Evolutionary conservation across 176 grass and related monocot genomes (phyloP).

Genomic region (Bolboschoenus planiculmis): DNA sequence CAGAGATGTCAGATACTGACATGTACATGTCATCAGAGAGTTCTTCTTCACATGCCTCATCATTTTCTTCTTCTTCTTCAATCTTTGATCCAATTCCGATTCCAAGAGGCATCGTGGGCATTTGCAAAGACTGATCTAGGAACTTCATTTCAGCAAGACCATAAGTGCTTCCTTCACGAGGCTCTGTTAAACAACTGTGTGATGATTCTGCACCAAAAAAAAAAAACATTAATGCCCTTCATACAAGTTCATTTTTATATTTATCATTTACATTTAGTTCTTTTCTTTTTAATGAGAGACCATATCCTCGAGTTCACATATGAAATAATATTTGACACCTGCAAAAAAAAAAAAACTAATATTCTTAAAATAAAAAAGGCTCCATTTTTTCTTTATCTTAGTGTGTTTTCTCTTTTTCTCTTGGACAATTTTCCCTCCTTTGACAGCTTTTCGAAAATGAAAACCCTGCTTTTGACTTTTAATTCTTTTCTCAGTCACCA

Average conservation of each 20-base stretch:
- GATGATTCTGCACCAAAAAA: constrained; percentile 13
- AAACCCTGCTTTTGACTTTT: neutral
- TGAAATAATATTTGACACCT: neutral
- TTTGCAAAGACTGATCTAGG: constrained; percentile 1
- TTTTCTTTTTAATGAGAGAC: neutral
- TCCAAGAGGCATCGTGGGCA: neutral
- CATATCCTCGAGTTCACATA: neutral
- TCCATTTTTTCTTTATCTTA: neutral
- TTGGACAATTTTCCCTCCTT: neutral
- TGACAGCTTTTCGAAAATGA: neutral
- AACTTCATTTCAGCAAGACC: neutral
- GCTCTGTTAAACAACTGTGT: constrained; percentile 16
- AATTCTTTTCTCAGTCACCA: neutral
- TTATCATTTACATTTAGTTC: neutral
- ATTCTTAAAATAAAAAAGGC: neutral
- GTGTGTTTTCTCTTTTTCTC: neutral
- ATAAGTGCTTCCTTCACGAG: neutral
- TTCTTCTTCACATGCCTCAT: neutral
- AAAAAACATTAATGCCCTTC: neutral
- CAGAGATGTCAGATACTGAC: constrained; percentile 27
- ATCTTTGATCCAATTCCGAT: neutral
- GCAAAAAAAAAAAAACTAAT: neutral
- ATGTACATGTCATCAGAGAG: constrained; percentile 26
- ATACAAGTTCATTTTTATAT: neutral
- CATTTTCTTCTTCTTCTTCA: constrained; percentile 10